These are phyloP conservation scores for Coniochaeta hoffmannii DNA, from an alignment of 2,329 filamentous ascomycete genomes.

Conservation along the genomic window DNA sequence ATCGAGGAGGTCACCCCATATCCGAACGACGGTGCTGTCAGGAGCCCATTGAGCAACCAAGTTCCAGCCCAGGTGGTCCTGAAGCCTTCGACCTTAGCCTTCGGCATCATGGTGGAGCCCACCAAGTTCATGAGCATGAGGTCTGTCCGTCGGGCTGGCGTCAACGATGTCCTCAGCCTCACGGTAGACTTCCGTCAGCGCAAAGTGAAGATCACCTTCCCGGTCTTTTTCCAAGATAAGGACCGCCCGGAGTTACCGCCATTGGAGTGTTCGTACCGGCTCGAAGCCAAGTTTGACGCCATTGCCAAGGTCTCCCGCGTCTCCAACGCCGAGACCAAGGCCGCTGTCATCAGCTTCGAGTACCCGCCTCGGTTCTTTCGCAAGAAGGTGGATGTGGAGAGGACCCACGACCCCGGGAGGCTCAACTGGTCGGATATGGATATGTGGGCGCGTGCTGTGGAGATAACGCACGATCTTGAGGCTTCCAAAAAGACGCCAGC, in stretches of 20 bases:
- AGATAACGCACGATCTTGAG: conserved; percentile 30
- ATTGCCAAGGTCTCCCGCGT: conserved; percentile 36
- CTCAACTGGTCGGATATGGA: conserved; percentile 32
- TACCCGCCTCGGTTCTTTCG: conserved; percentile 42
- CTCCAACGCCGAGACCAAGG: conserved; percentile 21
- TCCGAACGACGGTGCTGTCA: conserved; percentile 6
- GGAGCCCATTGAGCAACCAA: conserved; percentile 11
- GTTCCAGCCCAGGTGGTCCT: conserved; percentile 9
- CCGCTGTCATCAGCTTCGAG: conserved; percentile 38
- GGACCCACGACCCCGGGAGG: conserved; percentile 24
- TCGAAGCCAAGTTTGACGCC: conserved; percentile 36
- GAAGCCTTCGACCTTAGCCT: conserved; percentile 8
- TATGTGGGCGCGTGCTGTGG: conserved; percentile 41
- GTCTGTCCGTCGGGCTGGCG: conserved; percentile 1
- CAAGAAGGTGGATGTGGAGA: conserved; percentile 22
- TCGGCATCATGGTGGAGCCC: conserved; percentile 13
- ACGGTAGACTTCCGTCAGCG: conserved; percentile 22
- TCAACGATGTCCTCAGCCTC: conserved; percentile 15
- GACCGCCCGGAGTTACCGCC: conserved; percentile 11
- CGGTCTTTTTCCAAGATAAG: conserved; percentile 11
- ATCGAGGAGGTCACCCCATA: conserved; percentile 5
- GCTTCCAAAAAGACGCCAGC: conserved; percentile 26
- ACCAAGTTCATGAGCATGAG: conserved; percentile 13
- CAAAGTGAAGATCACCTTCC: conserved; percentile 23
- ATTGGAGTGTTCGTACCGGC: conserved; percentile 25